Base-by-base conservation (phyloP, 164 flowering plant species). In the Protea cynaroides region DNA sequence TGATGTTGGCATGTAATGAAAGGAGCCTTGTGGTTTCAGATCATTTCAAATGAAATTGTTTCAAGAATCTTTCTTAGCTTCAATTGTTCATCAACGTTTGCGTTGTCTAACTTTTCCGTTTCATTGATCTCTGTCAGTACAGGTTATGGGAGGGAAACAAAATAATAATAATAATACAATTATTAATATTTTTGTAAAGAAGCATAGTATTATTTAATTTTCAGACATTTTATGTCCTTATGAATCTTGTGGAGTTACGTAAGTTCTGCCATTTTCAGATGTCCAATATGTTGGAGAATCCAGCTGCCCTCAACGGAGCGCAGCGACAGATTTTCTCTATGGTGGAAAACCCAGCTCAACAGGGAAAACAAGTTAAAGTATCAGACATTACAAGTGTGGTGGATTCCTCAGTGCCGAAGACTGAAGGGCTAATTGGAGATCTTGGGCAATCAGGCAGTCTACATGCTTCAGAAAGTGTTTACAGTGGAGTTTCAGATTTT, bases 231-330 rank as follows among this genome's bases (percentile, higher is more conserved):
- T 56, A 59, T 67, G 69, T 59, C 57, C 55, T 57, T 25, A n/a
- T n/a, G 24, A 50, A 63, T 57, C 61, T 65, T 53, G 44, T 62
- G 64, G 66, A 56, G 71, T 60, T n/a, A 86, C 87, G 91, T 86
- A 86, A 80, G 82, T 85, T 56, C 72, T 83, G 71, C 71, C 86
- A 53, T 80, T 77, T 73, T 77, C 87, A 54, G 79, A 70, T 59
- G 73, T 81, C 68, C 82, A 73, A 57, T 76, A 75, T 75, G 81
- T 61, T 67, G 79, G 85, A 61, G 85, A 90, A 53, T 58, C 84
- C 51, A 76, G 75, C 70, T 69, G 82, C 64, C 65, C 84, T 64
- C 78, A 82, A 58, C 75, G 65, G 75, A 65, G 63, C 55, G 61
- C 82, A 9, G 73, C 74, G 56, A 66, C 72, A 54, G 58, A 55